phyloP scores from a whole-genome alignment of 257 asterid genomes.

The Cruciata laevipes region DNA sequence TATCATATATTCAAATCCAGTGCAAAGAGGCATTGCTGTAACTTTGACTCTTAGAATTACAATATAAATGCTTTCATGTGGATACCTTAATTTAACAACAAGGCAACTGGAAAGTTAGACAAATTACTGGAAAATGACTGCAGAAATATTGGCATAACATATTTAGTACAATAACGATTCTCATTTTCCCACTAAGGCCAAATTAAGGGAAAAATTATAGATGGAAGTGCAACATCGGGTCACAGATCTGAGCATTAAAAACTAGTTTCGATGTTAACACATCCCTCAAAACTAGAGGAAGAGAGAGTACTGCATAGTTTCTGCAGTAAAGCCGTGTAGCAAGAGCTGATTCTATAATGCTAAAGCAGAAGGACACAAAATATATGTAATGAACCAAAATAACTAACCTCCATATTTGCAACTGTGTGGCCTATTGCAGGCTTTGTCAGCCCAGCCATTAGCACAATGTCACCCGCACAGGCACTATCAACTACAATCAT shows the following conservation, averaged over 20 bases:
- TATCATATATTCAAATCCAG: neutral
- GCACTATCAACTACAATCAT: conserved; percentile 72
- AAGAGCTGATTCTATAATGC: neutral
- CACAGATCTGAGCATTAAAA: neutral
- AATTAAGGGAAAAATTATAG: neutral
- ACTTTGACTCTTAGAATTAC: neutral
- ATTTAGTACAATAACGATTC: neutral
- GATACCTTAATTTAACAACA: neutral
- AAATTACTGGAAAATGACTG: conserved; percentile 1
- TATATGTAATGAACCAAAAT: neutral
- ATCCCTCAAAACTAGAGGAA: neutral
- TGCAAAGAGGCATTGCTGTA: neutral
- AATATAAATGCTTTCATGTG: neutral
- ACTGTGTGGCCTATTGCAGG: conserved; percentile 97
- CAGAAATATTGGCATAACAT: neutral
- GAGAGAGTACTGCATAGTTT: neutral
- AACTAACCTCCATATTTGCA: conserved; percentile 68
- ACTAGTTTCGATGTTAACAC: neutral
- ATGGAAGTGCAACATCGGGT: neutral
- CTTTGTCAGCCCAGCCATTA: conserved; percentile 80
- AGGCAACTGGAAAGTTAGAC: neutral
- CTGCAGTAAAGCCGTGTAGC: neutral
- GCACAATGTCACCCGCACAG: conserved; percentile 95
- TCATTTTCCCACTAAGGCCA: neutral
- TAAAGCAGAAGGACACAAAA: neutral